These are phyloP conservation scores for Powellomyces hirtus DNA, from an alignment of 192 early-diverging fungal species.

Conservation along the genomic window DNA sequence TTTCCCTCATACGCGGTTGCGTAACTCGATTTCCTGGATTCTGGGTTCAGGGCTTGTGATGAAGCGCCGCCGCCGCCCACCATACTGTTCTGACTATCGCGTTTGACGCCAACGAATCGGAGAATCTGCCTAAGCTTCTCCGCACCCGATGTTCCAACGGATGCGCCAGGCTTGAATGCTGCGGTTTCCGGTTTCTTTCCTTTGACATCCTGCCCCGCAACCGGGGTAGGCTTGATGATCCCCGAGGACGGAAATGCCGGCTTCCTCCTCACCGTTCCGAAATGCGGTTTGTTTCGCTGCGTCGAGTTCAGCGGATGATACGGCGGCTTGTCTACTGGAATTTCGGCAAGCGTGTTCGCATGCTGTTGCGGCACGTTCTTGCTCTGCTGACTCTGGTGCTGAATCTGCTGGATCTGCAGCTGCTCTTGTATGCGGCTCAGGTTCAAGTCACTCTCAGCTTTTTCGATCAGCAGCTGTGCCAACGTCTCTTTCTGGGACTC, in stretches of 20 bases:
- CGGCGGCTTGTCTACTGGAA: not conserved
- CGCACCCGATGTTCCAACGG: not conserved
- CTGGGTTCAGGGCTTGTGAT: not conserved
- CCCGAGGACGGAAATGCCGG: no score
- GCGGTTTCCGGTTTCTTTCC: not conserved
- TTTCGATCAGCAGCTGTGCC: constrained; percentile 16
- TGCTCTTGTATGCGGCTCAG: constrained; percentile 2
- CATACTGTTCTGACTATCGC: no score
- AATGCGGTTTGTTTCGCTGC: not conserved
- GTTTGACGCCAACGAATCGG: not conserved
- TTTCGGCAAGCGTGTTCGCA: no score
- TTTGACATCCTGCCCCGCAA: no score
- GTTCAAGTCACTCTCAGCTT: constrained; percentile 5
- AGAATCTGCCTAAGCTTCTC: not conserved
- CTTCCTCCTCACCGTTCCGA: no score
- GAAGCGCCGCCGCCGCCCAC: no score
- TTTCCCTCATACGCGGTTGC: not conserved
- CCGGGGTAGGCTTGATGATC: no score
- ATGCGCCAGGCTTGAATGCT: no score
- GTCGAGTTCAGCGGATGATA: not conserved
- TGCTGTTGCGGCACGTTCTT: no score
- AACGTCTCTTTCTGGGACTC: constrained; percentile 5
- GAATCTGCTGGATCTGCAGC: not conserved
- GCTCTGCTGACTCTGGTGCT: no score
- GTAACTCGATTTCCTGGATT: not conserved